A percentile compares a stretch with the other conserved stretches of the same genome.
Conservation (phyloP, 2,329 filamentous ascomycete genomes). For the Fusarium beomiforme region DNA sequence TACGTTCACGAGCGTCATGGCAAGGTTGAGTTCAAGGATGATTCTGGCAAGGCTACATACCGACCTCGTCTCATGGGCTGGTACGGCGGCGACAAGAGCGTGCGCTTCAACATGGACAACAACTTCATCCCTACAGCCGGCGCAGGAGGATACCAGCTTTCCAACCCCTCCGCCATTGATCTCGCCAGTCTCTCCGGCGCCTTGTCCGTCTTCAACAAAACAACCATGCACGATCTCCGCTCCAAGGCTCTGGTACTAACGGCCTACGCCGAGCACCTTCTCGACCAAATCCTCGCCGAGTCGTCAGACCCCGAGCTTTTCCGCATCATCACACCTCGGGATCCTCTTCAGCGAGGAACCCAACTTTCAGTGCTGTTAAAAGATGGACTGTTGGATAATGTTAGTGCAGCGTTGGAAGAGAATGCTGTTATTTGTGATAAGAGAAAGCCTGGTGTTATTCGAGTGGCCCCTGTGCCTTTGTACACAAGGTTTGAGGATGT, state of each 20-base stretch:
- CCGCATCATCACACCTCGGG: conserved; percentile 74
- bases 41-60: conserved; percentile 56
- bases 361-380: conserved; percentile 80
- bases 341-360: conserved; percentile 75
- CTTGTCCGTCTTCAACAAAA: conserved; percentile 77
- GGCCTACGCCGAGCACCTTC: conserved; percentile 76
- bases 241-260: conserved; percentile 79
- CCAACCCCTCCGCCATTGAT: conserved; percentile 82
- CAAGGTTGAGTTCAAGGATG: conserved; percentile 56
- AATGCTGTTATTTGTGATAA: conserved; percentile 83
- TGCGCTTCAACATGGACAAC: conserved; percentile 86
- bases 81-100: conserved; percentile 84
- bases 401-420: conserved; percentile 71
- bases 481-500: conserved; percentile 86
- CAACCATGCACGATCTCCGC: conserved; percentile 74
- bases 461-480: conserved; percentile 83
- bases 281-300: conserved; percentile 57
- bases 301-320: conserved; percentile 54
- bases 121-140: conserved; percentile 80
- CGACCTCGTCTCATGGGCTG: conserved; percentile 79
- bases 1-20: conserved; percentile 85
- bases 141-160: conserved; percentile 84
- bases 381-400: conserved; percentile 74
- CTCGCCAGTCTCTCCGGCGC: conserved; percentile 78
- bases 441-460: conserved; percentile 84